Base-by-base conservation (phyloP, 176 grass and related monocot species). In the Musa itinerans region DNA sequence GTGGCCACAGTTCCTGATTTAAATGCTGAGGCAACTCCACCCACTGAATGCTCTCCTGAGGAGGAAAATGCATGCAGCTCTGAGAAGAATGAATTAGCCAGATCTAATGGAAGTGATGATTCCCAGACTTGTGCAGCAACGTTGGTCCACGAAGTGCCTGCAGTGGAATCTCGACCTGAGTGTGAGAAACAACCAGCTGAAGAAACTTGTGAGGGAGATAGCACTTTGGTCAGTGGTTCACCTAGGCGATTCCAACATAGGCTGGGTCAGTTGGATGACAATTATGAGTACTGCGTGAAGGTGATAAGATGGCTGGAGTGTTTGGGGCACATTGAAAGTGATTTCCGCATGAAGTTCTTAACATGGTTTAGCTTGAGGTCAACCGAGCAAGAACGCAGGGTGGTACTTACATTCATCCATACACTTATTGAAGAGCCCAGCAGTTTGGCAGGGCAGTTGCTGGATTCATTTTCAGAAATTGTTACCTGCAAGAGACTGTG, bases 301-400 rank as follows among this genome's bases (percentile, higher is more conserved):
- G 71, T 88, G 34, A 76, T 95, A 64, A 82, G 92, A 54, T 81
- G 83, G 88, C 63, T 95, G 57, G 92, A 95, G 77, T 91, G 92
- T 78, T 82, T 73, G 19, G 85, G 88, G 21, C 83, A 91, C 79
- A 84, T 95, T 0, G 76, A 86, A 52, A 88, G 86, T 26, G 83
- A 72, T 27, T 95, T 95, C 57, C 88, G 92, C 50, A 84, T 95
- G 85, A 95, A 88, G 63, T 95, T 95, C 49, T 76, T 95, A 75
- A 95, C 92, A 48, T 95, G 92, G 92, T 95, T 86, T 80, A 95
- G 92, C 71, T 84, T 95, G 81, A 88, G 92, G 77, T 95, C 92
- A 0, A 84, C 83, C 0, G 85, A 91, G 65, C 85, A 91, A 70
- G 88, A 95, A 63, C 87, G 86, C 2, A 86, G 92, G 63, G 88